Conservation (phyloP, 495 filamentous ascomycete genomes). For the Podospora appendiculata region DNA sequence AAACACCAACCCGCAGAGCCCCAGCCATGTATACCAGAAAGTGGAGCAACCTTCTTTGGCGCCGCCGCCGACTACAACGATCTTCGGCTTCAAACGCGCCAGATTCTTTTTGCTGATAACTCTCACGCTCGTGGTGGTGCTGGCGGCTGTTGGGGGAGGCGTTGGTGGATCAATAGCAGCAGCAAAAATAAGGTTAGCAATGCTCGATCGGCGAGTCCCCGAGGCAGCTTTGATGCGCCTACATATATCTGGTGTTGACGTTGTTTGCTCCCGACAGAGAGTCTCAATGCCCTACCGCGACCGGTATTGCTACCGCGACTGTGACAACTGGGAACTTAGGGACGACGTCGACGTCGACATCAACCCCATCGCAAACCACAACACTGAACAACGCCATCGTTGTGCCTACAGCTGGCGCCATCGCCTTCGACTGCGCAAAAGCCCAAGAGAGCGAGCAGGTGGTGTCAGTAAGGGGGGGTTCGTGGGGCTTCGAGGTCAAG, state of each 20-base stretch:
- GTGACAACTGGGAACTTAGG: neutral
- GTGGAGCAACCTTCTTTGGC: too few relatives aligned
- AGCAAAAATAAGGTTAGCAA: conserved; percentile 2
- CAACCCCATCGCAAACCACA: too few relatives aligned
- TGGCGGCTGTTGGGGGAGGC: conserved; percentile 5
- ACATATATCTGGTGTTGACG: neutral
- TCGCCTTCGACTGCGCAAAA: conserved; percentile 9
- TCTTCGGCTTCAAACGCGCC: neutral
- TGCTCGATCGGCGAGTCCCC: neutral
- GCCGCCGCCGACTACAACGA: neutral
- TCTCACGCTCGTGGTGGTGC: neutral
- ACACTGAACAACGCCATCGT: too few relatives aligned
- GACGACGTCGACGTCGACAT: too few relatives aligned
- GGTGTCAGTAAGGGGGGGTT: neutral
- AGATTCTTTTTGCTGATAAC: neutral
- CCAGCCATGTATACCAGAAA: too few relatives aligned
- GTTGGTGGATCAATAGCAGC: conserved; percentile 6
- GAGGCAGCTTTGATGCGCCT: neutral
- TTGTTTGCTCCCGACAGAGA: neutral
- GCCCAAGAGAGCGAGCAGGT: neutral
- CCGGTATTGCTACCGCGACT: conserved; percentile 2
- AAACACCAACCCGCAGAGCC: too few relatives aligned
- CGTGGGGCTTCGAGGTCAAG: neutral
- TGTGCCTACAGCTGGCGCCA: too few relatives aligned
- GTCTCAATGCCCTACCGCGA: neutral